phyloP scores from a whole-genome alignment of 805 yeast genomes.

The Candida schatavii region DNA sequence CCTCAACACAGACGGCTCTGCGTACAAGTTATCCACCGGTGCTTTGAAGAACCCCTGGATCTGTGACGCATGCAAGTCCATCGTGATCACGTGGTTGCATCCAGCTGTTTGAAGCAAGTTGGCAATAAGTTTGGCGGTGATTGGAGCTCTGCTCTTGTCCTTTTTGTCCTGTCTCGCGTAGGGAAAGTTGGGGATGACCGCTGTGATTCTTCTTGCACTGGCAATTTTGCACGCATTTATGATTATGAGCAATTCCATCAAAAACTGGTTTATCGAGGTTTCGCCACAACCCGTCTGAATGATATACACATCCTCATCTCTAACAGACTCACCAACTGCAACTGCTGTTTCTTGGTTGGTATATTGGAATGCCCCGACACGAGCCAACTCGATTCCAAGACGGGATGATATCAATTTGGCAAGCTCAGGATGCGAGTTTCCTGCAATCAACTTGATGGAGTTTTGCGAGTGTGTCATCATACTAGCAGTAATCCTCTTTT shows the following conservation, averaged over 20 bases:
- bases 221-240: slow-evolving; percentile 96
- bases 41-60: slow-evolving; percentile 95
- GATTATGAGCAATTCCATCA: slow-evolving; percentile 85
- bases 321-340: slow-evolving; percentile 69
- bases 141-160: slow-evolving; percentile 94
- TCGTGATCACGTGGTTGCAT: slow-evolving; percentile 90
- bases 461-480: slow-evolving; percentile 20
- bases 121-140: slow-evolving; percentile 92
- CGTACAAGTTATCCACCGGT: slow-evolving; percentile 94
- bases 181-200: slow-evolving; percentile 93
- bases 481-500: background rate
- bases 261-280: slow-evolving; percentile 73
- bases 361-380: slow-evolving; percentile 79
- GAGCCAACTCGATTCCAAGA: slow-evolving; percentile 66
- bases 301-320: slow-evolving; percentile 82
- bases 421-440: slow-evolving; percentile 81
- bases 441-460: slow-evolving; percentile 50
- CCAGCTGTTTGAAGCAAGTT: slow-evolving; percentile 91
- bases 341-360: slow-evolving; percentile 87
- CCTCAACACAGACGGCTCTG: slow-evolving; percentile 85
- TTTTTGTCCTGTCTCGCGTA: slow-evolving; percentile 97
- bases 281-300: slow-evolving; percentile 75
- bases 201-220: slow-evolving; percentile 89
- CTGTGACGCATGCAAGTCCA: slow-evolving; percentile 97
- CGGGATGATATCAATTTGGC: slow-evolving; percentile 67